Evolutionary conservation across 257 asterid genomes (phyloP).

Genomic region (Penstemon newberryi): DNA sequence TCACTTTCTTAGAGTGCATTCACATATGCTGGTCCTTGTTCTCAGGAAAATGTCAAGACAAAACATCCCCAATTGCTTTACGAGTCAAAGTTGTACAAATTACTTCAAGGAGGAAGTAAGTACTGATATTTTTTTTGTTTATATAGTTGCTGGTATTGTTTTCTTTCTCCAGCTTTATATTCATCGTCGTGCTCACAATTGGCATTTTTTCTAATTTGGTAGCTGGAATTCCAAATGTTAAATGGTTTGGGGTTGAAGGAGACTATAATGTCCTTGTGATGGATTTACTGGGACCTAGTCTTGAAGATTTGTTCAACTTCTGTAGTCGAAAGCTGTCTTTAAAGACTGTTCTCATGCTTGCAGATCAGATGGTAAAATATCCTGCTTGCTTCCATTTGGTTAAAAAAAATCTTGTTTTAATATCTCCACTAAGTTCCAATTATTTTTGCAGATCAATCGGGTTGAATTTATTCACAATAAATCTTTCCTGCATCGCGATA

Average conservation of each 20-base stretch:
- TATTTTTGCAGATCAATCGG: slow-evolving; percentile 59
- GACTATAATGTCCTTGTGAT: slow-evolving; percentile 92
- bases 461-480: slow-evolving; percentile 71
- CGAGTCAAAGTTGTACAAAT: slow-evolving; percentile 73
- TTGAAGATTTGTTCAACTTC: slow-evolving; percentile 88
- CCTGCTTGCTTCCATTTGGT: slow-evolving; percentile 18
- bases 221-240: slow-evolving; percentile 82
- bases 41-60: slow-evolving; percentile 85
- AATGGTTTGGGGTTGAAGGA: slow-evolving; percentile 95
- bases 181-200: slow-evolving; percentile 14
- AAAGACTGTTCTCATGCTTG: slow-evolving; percentile 94
- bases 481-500: slow-evolving; percentile 84
- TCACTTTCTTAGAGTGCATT: slow-evolving; percentile 7
- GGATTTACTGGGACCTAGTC: slow-evolving; percentile 90
- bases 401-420: slow-evolving; percentile 8
- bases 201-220: slow-evolving; percentile 24
- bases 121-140: slow-evolving; percentile 27
- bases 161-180: slow-evolving; percentile 21
- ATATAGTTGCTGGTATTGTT: slow-evolving; percentile 19
- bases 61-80: slow-evolving; percentile 77
- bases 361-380: slow-evolving; percentile 73
- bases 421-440: slow-evolving; percentile 17
- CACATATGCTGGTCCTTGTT: slow-evolving; percentile 23
- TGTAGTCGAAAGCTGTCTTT: slow-evolving; percentile 82
- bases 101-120: slow-evolving; percentile 90